phyloP scores from a whole-genome alignment of 441 rosid species.

The Adansonia gregorii region DNA sequence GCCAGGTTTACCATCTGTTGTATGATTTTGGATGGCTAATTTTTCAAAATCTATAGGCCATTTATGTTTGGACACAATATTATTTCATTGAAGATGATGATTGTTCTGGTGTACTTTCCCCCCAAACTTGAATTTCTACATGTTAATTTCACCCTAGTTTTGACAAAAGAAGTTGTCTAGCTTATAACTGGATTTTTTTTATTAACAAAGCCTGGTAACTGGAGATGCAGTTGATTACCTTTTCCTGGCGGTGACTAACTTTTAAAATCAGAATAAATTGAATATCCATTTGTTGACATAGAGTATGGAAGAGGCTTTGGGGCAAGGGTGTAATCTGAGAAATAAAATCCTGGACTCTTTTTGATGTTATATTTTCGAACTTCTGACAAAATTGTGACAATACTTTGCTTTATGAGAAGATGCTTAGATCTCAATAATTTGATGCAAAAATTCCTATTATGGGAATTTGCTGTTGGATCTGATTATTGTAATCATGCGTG shows the following conservation, averaged over 20 bases:
- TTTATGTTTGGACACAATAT: neutral
- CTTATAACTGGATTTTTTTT: neutral
- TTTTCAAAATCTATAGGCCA: neutral
- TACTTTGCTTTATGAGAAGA: neutral
- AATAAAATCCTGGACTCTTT: neutral
- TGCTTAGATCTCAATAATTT: neutral
- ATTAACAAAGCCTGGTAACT: slow-evolving; percentile 13
- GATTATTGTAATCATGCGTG: slow-evolving; percentile 17
- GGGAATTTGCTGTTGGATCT: neutral
- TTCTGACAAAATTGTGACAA: neutral
- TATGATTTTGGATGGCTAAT: slow-evolving; percentile 9
- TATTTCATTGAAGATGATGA: neutral
- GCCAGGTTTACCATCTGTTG: slow-evolving; percentile 52
- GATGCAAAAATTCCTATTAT: neutral
- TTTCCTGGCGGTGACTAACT: neutral
- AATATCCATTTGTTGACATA: neutral
- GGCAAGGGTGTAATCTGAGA: neutral
- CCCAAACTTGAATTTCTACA: slow-evolving; percentile 5
- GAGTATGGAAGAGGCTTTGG: neutral
- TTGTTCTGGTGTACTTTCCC: neutral
- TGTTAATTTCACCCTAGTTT: neutral
- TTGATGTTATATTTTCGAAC: neutral
- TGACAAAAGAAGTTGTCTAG: neutral
- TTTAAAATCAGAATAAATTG: slow-evolving; percentile 15
- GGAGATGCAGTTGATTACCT: slow-evolving; percentile 1